Evolutionary conservation across 1,284 basidiomycete species (phyloP).

Genomic region (Trametes versicolor): DNA sequence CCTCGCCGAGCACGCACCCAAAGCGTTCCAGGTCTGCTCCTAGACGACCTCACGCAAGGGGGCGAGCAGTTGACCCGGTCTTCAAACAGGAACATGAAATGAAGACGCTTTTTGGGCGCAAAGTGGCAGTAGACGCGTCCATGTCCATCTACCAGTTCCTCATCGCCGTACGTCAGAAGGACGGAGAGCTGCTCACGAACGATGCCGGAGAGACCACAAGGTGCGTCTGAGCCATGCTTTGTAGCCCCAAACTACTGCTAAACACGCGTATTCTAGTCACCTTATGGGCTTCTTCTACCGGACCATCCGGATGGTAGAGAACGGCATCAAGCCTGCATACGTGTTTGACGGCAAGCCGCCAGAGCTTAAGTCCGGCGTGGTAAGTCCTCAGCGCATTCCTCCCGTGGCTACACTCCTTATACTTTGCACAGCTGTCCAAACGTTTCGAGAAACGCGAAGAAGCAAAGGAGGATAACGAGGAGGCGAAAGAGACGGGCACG

Average conservation of each 20-base stretch:
- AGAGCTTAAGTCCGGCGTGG: conserved; percentile 95
- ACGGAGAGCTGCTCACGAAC: conserved; percentile 97
- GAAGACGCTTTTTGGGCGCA: conserved; percentile 96
- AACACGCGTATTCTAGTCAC: conserved; percentile 62
- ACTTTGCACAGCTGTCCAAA: conserved; percentile 77
- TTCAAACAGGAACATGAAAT: conserved; percentile 85
- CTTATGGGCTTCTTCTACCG: conserved; percentile 99
- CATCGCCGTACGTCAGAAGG: conserved; percentile 95
- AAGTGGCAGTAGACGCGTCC: conserved; percentile 98
- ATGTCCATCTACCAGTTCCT: conserved; percentile 98
- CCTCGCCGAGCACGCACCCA: conserved; percentile 90
- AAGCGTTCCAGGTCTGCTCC: conserved; percentile 67
- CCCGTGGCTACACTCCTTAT: neutral
- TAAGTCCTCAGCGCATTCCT: conserved; percentile 54
- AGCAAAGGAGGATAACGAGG: conserved; percentile 94
- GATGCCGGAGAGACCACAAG: conserved; percentile 96
- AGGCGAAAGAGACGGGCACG: conserved; percentile 95
- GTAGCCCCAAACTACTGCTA: too few relatives aligned
- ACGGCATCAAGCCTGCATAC: conserved; percentile 98
- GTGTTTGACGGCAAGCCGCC: conserved; percentile 99
- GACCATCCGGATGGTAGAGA: conserved; percentile 98
- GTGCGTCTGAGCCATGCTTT: conserved; percentile 42
- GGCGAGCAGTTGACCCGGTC: neutral
- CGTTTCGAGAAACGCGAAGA: conserved; percentile 93
- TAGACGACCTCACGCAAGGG: neutral